A percentile compares a stretch with the other conserved stretches of the same genome.
Conservation (phyloP, 2,329 filamentous ascomycete species). For the Rhynchosporium secalis region DNA sequence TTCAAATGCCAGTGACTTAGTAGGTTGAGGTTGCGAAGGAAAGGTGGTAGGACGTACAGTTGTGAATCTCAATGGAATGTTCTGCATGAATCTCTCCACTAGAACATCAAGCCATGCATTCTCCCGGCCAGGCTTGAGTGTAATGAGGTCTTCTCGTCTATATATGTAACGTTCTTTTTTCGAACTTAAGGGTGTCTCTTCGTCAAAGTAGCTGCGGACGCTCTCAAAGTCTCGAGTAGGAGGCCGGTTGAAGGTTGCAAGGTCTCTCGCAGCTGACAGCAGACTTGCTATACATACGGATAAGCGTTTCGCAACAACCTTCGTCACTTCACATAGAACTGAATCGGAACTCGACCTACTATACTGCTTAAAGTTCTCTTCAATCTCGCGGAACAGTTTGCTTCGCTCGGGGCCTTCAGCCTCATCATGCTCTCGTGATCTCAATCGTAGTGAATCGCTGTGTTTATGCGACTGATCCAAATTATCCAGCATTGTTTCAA, state of each 20-base stretch:
- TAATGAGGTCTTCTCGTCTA: conserved; percentile 43
- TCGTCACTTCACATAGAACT: background rate
- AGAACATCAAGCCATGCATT: conserved; percentile 43
- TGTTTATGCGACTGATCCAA: conserved; percentile 20
- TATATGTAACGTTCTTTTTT: conserved; percentile 35
- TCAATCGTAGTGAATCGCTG: background rate
- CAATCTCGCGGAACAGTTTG: background rate
- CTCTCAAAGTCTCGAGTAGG: background rate
- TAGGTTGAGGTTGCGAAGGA: no score
- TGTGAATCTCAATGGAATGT: background rate
- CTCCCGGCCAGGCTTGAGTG: conserved; percentile 42
- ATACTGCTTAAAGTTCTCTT: conserved; percentile 4
- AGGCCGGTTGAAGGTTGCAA: background rate
- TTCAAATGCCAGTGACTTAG: no score
- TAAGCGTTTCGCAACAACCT: no score
- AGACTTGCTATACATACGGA: background rate
- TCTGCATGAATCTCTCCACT: conserved; percentile 34
- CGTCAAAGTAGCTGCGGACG: background rate
- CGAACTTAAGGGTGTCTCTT: background rate
- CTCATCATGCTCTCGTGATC: conserved; percentile 1
- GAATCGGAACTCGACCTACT: background rate
- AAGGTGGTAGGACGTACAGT: no score
- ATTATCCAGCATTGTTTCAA: conserved; percentile 20
- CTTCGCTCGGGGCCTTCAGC: background rate
- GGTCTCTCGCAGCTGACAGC: background rate